These are phyloP conservation scores for Luffa aegyptiaca DNA, from an alignment of 306 rosid genomes.

Conservation along the genomic window DNA sequence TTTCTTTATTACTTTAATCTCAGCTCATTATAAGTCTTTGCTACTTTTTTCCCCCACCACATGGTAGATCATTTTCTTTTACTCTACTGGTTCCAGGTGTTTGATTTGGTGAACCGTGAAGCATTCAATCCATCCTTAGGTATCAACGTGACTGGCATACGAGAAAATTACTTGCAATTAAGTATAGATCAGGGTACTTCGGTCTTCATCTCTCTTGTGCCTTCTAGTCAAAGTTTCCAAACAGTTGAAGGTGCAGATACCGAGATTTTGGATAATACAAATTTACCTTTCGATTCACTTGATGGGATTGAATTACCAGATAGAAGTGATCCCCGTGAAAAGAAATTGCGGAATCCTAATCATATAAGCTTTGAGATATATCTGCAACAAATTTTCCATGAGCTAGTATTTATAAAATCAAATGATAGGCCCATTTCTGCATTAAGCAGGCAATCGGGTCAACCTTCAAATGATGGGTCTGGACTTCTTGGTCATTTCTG, in stretches of 20 bases:
- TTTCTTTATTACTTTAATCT: slow-evolving; percentile 1
- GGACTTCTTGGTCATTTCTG: slow-evolving; percentile 84
- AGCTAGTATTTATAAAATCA: slow-evolving; percentile 59
- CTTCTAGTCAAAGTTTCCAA: slow-evolving; percentile 44
- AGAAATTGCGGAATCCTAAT: slow-evolving; percentile 38
- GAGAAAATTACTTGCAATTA: slow-evolving; percentile 73
- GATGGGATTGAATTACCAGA: slow-evolving; percentile 50
- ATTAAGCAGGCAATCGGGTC: slow-evolving; percentile 31
- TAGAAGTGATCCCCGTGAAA: slow-evolving; percentile 28
- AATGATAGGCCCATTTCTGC: slow-evolving; percentile 37
- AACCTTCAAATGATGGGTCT: slow-evolving; percentile 51
- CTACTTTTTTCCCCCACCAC: background rate
- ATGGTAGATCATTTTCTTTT: background rate
- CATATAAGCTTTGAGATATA: slow-evolving; percentile 64
- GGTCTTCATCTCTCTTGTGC: slow-evolving; percentile 61
- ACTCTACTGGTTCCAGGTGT: slow-evolving; percentile 51
- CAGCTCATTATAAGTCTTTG: background rate
- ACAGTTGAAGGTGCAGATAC: slow-evolving; percentile 27
- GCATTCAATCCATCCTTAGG: slow-evolving; percentile 62
- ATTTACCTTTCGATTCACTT: slow-evolving; percentile 62
- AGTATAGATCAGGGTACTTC: slow-evolving; percentile 65
- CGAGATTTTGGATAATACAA: slow-evolving; percentile 40
- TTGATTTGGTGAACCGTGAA: slow-evolving; percentile 81
- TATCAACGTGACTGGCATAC: slow-evolving; percentile 81
- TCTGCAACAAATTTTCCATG: slow-evolving; percentile 76